Conservation (phyloP, 768 basidiomycete genomes). For the Auricularia sp. region DNA sequence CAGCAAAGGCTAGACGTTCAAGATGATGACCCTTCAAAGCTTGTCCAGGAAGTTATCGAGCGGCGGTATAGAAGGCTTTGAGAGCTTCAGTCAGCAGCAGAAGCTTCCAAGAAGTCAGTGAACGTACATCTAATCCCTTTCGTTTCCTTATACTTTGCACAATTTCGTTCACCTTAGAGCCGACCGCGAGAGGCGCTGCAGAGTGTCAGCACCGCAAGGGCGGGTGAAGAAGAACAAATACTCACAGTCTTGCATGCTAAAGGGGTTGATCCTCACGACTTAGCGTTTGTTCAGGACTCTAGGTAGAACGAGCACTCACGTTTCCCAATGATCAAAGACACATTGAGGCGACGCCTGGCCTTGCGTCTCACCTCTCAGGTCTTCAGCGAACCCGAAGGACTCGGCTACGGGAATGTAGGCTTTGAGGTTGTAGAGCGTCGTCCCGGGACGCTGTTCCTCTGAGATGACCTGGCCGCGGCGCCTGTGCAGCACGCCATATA, state of each 20-base stretch:
- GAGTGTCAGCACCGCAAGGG: not conserved
- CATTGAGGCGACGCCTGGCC: constrained; percentile 44
- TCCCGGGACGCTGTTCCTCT: constrained; percentile 38
- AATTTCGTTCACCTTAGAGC: constrained; percentile 28
- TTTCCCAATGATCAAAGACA: constrained; percentile 29
- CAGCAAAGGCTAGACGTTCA: no score
- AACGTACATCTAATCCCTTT: constrained; percentile 30
- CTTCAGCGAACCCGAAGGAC: constrained; percentile 39
- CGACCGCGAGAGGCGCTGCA: constrained; percentile 24
- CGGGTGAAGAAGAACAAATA: not conserved
- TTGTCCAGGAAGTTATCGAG: constrained; percentile 30
- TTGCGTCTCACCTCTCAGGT: constrained; percentile 35
- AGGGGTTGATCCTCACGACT: no score
- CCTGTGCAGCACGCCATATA: constrained; percentile 33
- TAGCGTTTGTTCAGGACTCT: not conserved
- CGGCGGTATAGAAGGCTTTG: constrained; percentile 26
- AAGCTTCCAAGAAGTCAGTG: not conserved
- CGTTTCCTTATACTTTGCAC: constrained; percentile 31
- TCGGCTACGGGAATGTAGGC: constrained; percentile 29
- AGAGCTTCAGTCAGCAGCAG: not conserved
- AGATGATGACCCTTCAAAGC: constrained; percentile 11
- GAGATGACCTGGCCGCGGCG: constrained; percentile 41
- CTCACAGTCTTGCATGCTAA: constrained; percentile 13
- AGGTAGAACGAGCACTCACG: not conserved
- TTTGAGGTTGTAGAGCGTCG: constrained; percentile 46